phyloP scores from a whole-genome alignment of 1,139 yeast species.

The Taiozyma sp. region DNA sequence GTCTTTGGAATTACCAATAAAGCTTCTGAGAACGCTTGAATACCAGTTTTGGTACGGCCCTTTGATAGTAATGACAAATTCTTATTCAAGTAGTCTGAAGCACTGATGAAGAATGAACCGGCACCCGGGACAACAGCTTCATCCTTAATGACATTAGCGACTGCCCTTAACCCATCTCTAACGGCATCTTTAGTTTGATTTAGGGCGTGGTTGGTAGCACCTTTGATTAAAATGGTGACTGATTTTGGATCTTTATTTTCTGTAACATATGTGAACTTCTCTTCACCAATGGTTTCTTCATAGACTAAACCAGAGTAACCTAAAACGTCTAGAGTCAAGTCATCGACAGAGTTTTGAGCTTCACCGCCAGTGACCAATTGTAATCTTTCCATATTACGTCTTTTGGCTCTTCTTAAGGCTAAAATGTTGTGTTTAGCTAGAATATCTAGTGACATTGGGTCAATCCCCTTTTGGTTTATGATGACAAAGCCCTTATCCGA shows the following conservation, averaged over 20 bases:
- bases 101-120: constrained; percentile 89
- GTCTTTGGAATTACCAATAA: constrained; percentile 90
- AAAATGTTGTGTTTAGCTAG: constrained; percentile 89
- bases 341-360: constrained; percentile 97
- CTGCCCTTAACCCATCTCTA: constrained; percentile 94
- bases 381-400: constrained; percentile 98
- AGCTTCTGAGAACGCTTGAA: constrained; percentile 91
- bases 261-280: constrained; percentile 92
- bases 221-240: constrained; percentile 87
- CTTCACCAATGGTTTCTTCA: constrained; percentile 94
- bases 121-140: constrained; percentile 90
- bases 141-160: constrained; percentile 86
- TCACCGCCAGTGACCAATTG: constrained; percentile 97
- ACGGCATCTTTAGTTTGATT: constrained; percentile 95
- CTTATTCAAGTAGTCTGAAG: constrained; percentile 58
- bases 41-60: constrained; percentile 87
- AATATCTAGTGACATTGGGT: constrained; percentile 95
- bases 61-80: constrained; percentile 53
- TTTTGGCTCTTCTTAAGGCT: constrained; percentile 95
- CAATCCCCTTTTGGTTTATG: constrained; percentile 97
- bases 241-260: constrained; percentile 89
- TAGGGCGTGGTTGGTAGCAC: constrained; percentile 83
- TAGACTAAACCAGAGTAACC: constrained; percentile 91
- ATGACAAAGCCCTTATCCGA: constrained; percentile 81
- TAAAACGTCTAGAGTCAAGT: constrained; percentile 72